Percentiles rank a stretch among this genome's conserved stretches.
Conservation (phyloP, 1,284 basidiomycete species). For the Puccinia horiana region DNA sequence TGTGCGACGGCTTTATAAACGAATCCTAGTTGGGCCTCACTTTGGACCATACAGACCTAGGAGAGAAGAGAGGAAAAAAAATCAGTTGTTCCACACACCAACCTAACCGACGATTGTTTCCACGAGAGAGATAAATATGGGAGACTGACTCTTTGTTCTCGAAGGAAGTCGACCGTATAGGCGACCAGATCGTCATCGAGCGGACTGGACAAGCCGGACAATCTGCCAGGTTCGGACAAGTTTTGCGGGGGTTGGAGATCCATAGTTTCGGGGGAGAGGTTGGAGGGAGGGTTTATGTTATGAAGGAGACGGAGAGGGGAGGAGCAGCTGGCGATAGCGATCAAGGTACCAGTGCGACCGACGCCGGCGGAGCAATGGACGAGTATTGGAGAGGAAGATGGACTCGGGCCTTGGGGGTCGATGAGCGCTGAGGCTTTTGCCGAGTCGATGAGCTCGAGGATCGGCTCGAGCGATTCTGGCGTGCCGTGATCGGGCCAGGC, state of each 20-base stretch:
- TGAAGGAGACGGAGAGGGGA: constrained; percentile 65
- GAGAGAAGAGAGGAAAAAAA: background rate
- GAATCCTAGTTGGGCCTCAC: constrained; percentile 67
- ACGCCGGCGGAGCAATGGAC: constrained; percentile 69
- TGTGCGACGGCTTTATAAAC: constrained; percentile 67
- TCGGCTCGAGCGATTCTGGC: constrained; percentile 60
- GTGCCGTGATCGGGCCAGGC: constrained; percentile 80
- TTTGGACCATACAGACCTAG: constrained; percentile 76
- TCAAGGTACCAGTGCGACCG: constrained; percentile 61
- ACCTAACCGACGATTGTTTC: too few relatives aligned
- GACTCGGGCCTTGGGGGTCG: constrained; percentile 54
- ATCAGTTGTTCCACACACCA: too few relatives aligned
- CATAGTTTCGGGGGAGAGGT: background rate
- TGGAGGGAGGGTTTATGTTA: background rate
- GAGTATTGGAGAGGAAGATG: constrained; percentile 71
- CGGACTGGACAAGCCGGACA: background rate
- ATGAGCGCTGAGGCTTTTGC: constrained; percentile 52
- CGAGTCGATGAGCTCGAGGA: constrained; percentile 51
- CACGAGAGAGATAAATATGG: background rate
- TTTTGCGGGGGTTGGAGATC: background rate
- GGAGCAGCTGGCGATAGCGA: constrained; percentile 71
- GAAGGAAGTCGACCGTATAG: constrained; percentile 71
- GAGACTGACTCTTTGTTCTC: constrained; percentile 66
- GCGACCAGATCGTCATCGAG: constrained; percentile 65
- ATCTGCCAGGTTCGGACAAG: background rate